Evolutionary conservation across 345 rosid genomes (phyloP).

Genomic region (Cardamine resedifolia): DNA sequence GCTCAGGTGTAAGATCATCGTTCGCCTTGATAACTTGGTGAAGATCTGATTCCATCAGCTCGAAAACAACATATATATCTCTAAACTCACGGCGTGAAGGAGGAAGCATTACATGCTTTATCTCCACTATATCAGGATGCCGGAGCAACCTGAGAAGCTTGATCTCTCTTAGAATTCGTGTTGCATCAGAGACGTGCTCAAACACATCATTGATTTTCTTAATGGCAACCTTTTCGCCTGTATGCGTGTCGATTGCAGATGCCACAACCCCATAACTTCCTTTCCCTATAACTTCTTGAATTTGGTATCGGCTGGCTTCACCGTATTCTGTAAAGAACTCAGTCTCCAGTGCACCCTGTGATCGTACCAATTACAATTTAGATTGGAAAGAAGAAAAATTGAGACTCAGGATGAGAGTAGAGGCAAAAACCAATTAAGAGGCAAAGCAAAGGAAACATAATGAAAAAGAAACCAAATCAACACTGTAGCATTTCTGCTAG

Average conservation of each 20-base stretch:
- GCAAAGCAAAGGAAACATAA: background rate
- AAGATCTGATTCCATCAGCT: slow-evolving; percentile 98
- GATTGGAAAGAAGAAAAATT: background rate
- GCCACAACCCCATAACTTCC: slow-evolving; percentile 99
- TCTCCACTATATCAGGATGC: slow-evolving; percentile 93
- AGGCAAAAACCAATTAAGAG: background rate
- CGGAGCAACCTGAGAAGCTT: slow-evolving; percentile 93
- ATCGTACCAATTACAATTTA: slow-evolving; percentile 16
- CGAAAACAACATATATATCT: slow-evolving; percentile 95
- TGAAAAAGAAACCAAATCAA: slow-evolving; percentile 15
- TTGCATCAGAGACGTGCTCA: slow-evolving; percentile 99
- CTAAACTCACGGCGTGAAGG: slow-evolving; percentile 93
- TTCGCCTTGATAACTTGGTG: slow-evolving; percentile 98
- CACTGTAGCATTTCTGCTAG: slow-evolving; percentile 8
- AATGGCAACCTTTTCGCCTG: slow-evolving; percentile 89
- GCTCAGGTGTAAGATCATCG: slow-evolving; percentile 96
- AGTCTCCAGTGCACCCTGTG: slow-evolving; percentile 61
- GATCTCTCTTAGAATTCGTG: slow-evolving; percentile 91
- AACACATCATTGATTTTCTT: slow-evolving; percentile 97
- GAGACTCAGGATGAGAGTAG: background rate
- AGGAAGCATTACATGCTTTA: slow-evolving; percentile 97
- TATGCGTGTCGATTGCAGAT: slow-evolving; percentile 82
- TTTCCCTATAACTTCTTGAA: slow-evolving; percentile 96
- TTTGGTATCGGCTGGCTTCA: slow-evolving; percentile 79
- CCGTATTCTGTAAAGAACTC: slow-evolving; percentile 98